Evolutionary conservation across 116 monocot genomes (phyloP), one percentile per base, ranked within the genome.

Genomic region (Iris pallida): DNA sequence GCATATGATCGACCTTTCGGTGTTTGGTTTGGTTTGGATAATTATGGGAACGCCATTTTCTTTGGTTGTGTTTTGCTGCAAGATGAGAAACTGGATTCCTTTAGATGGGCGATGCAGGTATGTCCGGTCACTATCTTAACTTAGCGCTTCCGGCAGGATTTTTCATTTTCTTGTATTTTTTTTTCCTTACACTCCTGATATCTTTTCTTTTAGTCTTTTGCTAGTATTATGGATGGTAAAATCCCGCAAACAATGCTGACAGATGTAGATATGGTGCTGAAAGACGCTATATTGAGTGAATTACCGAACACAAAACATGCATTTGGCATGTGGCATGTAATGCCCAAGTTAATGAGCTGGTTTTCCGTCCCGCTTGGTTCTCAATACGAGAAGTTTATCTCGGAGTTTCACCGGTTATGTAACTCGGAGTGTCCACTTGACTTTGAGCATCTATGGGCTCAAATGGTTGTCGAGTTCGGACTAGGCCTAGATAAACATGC

Each of bases 11-110:
- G 85, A 48, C 78, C 73, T n/a, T 45, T 92, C 45, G 92, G 85
- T 59, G 86, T 88, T 16, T 92, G 88, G 88, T 85, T 88, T 81
- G 92, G 92, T 12, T 53, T 88, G 53, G 92, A 88, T 57, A 92
- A 92, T 62, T 78, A 86, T 53, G 85, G 92, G 16, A 80, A 86
- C 53, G 69, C 74, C n/a, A 81, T 88, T 53, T 88, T 88, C 65
- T 88, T 92, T 75, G 85, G 86, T 51, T 83, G 83, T 73, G 86
- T 79, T 74, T 63, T 92, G 18, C 70, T 92, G 65, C 72, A 76
- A 59, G 86, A 92, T 72, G 92, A 79, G 47, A 71, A 76, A 48
- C 76, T 81, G 47, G 59, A 59, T 60, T 83, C 92, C 60, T 85
- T 81, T 71, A 68, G 55, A 67, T 92, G 92, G 92, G 92, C 92